Evolutionary conservation across 345 rosid genomes (phyloP).

Genomic region (Syzygium jambos): DNA sequence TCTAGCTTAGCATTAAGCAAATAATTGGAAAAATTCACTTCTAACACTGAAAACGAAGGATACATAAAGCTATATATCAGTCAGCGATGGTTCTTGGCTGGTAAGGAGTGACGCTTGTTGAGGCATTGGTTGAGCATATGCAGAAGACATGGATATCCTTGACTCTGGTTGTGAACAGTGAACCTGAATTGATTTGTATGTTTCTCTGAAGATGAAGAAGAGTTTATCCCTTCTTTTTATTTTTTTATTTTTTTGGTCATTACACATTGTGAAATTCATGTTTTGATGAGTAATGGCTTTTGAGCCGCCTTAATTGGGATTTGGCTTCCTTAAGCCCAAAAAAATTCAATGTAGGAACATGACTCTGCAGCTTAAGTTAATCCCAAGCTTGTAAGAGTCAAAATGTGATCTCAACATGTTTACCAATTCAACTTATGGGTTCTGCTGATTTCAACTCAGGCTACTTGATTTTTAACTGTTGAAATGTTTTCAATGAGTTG

Average conservation of each 20-base stretch:
- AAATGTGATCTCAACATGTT: background rate
- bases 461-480: background rate
- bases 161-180: background rate
- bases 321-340: background rate
- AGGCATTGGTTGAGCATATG: background rate
- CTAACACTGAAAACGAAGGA: background rate
- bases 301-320: background rate
- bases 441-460: background rate
- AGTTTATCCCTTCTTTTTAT: background rate
- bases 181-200: background rate
- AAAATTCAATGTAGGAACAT: background rate
- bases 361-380: background rate
- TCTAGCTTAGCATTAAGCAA: background rate
- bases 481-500: background rate
- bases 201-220: background rate
- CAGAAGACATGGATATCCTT: background rate
- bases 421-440: background rate
- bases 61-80: background rate
- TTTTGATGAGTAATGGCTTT: background rate
- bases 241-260: background rate
- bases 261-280: background rate
- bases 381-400: background rate
- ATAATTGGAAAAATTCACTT: background rate
- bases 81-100: background rate
- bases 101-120: background rate